Conservation (phyloP, 192 early-diverging fungal species). For the Diversispora epigaea region DNA sequence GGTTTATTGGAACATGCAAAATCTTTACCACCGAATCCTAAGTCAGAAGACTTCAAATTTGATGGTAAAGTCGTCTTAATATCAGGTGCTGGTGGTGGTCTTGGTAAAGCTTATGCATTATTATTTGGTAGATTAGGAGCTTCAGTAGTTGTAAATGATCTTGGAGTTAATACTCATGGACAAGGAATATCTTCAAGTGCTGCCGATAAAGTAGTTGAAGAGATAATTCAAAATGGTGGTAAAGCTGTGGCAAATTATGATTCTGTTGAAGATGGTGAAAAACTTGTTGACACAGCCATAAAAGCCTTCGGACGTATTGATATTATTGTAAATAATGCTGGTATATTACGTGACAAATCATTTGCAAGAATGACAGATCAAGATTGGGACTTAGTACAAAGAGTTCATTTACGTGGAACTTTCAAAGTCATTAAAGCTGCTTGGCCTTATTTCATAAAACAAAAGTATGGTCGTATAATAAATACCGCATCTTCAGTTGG, state of each 20-base stretch:
- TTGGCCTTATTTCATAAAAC: constrained; percentile 91
- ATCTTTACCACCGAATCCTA: constrained; percentile 59
- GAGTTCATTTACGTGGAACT: constrained; percentile 87
- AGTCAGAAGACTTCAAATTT: constrained; percentile 61
- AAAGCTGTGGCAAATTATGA: constrained; percentile 89
- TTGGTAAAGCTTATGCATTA: constrained; percentile 86
- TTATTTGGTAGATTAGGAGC: constrained; percentile 89
- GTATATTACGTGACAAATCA: constrained; percentile 94
- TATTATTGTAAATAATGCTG: constrained; percentile 95
- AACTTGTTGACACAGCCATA: constrained; percentile 88
- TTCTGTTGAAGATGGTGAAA: constrained; percentile 97
- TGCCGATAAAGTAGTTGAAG: constrained; percentile 93
- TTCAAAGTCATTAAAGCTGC: constrained; percentile 96
- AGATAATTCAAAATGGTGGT: constrained; percentile 79
- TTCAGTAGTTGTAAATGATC: constrained; percentile 94
- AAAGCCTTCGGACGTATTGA: constrained; percentile 78
- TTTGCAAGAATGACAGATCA: constrained; percentile 86
- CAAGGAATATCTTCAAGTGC: constrained; percentile 72
- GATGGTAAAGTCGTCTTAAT: constrained; percentile 86
- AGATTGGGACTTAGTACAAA: constrained; percentile 94
- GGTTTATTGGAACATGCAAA: constrained; percentile 77
- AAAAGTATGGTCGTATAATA: constrained; percentile 93
- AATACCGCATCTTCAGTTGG: constrained; percentile 94
- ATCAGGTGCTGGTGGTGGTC: constrained; percentile 93
- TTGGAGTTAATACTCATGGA: constrained; percentile 74